These are phyloP conservation scores for Coniophora puteana DNA, from an alignment of 1,284 basidiomycete genomes.

Conservation along the genomic window DNA sequence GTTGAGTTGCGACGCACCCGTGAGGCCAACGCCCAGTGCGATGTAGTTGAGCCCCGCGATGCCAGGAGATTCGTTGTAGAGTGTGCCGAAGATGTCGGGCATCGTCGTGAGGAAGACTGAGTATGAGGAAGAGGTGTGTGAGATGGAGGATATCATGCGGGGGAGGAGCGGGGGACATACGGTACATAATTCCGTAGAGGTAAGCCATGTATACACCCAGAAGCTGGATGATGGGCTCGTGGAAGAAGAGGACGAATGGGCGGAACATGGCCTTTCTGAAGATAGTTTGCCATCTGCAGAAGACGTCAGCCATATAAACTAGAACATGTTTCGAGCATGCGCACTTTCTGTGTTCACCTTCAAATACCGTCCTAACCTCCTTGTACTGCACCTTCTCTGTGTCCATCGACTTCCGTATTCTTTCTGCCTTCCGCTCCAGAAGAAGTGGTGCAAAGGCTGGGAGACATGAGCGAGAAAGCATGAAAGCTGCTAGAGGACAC, in stretches of 20 bases:
- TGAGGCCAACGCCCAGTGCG: constrained; percentile 45
- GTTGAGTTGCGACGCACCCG: constrained; percentile 42
- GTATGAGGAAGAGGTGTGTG: constrained; percentile 11
- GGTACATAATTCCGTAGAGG: constrained; percentile 50
- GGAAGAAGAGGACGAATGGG: constrained; percentile 43
- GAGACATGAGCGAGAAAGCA: neutral
- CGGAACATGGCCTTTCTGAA: constrained; percentile 35
- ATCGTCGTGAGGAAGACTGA: constrained; percentile 64
- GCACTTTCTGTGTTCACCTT: constrained; percentile 38
- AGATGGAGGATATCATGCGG: neutral
- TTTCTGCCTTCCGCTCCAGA: constrained; percentile 54
- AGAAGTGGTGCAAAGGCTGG: constrained; percentile 61
- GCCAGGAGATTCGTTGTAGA: constrained; percentile 46
- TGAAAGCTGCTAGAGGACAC: constrained; percentile 14
- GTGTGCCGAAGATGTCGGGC: constrained; percentile 51
- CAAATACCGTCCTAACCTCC: constrained; percentile 42
- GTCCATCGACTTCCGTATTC: constrained; percentile 41
- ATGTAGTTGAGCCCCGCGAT: constrained; percentile 61
- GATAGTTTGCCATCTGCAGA: constrained; percentile 34
- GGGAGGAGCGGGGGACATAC: constrained; percentile 30
- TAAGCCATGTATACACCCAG: constrained; percentile 48
- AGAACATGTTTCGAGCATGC: neutral
- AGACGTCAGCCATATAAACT: too few species aligned
- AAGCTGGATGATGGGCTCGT: constrained; percentile 46
- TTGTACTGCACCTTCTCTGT: constrained; percentile 36